Evolutionary conservation across 805 yeast genomes (phyloP).

Genomic region (Peterozyma xylosa): DNA sequence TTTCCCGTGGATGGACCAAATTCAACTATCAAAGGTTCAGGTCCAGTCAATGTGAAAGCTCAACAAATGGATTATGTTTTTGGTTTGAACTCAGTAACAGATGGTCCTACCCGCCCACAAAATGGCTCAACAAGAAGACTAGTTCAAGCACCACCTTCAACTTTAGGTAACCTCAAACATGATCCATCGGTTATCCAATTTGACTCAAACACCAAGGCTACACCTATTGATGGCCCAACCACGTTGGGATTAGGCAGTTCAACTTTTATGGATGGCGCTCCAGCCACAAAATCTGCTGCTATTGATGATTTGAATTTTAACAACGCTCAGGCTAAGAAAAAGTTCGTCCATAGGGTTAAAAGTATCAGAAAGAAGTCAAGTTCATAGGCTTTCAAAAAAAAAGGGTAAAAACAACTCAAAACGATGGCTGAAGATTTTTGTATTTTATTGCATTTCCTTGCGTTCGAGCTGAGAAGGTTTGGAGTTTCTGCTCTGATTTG

Average conservation of each 20-base stretch:
- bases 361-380: conserved; percentile 6
- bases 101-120: background rate
- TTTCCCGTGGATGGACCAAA: conserved; percentile 96
- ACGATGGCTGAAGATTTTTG: too few relatives aligned
- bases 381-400: too few relatives aligned
- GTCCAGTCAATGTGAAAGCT: conserved; percentile 36
- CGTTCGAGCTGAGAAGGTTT: too few relatives aligned
- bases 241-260: conserved; percentile 88
- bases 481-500: too few relatives aligned
- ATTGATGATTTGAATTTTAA: conserved; percentile 25
- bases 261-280: conserved; percentile 93
- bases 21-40: conserved; percentile 67
- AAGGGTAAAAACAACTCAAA: too few relatives aligned
- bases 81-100: conserved; percentile 35
- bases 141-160: conserved; percentile 14
- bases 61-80: conserved; percentile 69
- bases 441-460: too few relatives aligned
- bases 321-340: conserved; percentile 66
- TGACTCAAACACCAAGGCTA: conserved; percentile 62
- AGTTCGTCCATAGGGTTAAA: conserved; percentile 60
- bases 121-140: conserved; percentile 13
- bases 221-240: conserved; percentile 76
- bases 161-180: conserved; percentile 34
- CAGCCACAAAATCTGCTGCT: conserved; percentile 56
- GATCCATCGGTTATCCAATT: conserved; percentile 53